Percentiles rank a stretch among this genome's conserved stretches.
Conservation (phyloP, 805 yeast species). For the Saccharomycopsis selenospora region DNA sequence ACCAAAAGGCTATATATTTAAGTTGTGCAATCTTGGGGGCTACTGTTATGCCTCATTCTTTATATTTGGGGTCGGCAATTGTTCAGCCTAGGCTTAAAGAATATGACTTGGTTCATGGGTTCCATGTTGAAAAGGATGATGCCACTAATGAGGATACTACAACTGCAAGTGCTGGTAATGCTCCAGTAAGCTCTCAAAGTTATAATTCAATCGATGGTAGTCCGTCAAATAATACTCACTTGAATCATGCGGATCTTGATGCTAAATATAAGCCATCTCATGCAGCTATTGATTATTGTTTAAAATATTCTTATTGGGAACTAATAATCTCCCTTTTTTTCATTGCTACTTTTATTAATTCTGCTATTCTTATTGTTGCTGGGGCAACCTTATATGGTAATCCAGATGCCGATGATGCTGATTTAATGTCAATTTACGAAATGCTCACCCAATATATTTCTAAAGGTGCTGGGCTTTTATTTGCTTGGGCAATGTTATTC, state of each 20-base stretch:
- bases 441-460: slow-evolving; percentile 56
- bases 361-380: slow-evolving; percentile 75
- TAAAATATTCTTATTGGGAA: slow-evolving; percentile 68
- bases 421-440: slow-evolving; percentile 67
- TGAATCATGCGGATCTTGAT: slow-evolving; percentile 19
- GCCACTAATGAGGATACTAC: slow-evolving; percentile 19
- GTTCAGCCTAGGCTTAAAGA: slow-evolving; percentile 82
- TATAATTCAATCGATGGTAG: neutral
- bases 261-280: slow-evolving; percentile 59
- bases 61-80: slow-evolving; percentile 81
- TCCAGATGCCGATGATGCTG: slow-evolving; percentile 71
- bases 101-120: slow-evolving; percentile 46
- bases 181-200: neutral
- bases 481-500: slow-evolving; percentile 74
- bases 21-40: slow-evolving; percentile 86
- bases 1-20: slow-evolving; percentile 59
- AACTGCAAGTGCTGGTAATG: slow-evolving; percentile 9
- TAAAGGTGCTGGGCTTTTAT: slow-evolving; percentile 71
- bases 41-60: slow-evolving; percentile 91
- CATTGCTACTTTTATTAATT: slow-evolving; percentile 79
- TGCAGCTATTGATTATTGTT: slow-evolving; percentile 69
- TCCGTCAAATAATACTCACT: neutral
- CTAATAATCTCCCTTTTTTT: slow-evolving; percentile 63
- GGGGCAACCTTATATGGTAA: slow-evolving; percentile 71
- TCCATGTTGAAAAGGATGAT: slow-evolving; percentile 15